Evolutionary conservation across 208 protist genomes (phyloP), one percentile per base, ranked within the genome.

Genomic region (Trypanosoma mega): DNA sequence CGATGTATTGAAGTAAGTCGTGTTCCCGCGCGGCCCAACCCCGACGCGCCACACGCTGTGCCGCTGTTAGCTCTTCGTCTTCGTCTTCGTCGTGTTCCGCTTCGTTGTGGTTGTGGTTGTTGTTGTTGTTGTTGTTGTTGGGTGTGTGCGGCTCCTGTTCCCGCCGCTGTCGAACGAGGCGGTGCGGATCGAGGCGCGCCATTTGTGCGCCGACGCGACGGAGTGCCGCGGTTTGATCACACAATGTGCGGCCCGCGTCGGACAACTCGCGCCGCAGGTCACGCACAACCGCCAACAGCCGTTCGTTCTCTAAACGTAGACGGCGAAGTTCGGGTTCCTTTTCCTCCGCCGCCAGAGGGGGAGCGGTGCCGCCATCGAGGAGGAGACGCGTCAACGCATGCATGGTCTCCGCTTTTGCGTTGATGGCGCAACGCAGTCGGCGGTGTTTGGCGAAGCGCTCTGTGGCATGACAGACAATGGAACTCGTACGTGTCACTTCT

Each of bases 201-300:
- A 90, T 79, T 37, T 78, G 73, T 1, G 29, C 46, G 6, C 68
- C 65, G 5, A 90, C 46, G 2, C 68, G 60, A 16, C 64, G 63
- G 54, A 92, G 64, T 2, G 80, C 80, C 18, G 49, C 77, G 3
- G 78, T 81, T 55, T 95, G 85, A 31, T 78, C 56, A 56, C 70
- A 47, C 4, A 95, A 54, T 12, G 77, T 78, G 9, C 47, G 9
- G 2, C 82, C 74, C 55, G 78, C 72, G n/a, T 68, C 62, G 21
- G 63, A 72, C 53, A 95, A 61, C 72, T 90, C 85, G 2, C n/a
- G 14, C 1, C 76, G 77, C 21, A 92, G 76, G n/a, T 68, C 64
- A 24, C 65, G 59, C 6, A 89, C 63, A n/a, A 79, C 45, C 7
- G n/a, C 36, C 23, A 68, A 57, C 45, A 89, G 62, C 24, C 39